Evolutionary conservation across 495 filamentous ascomycete species (phyloP).

Genomic region (Lepidopterella palustris): DNA sequence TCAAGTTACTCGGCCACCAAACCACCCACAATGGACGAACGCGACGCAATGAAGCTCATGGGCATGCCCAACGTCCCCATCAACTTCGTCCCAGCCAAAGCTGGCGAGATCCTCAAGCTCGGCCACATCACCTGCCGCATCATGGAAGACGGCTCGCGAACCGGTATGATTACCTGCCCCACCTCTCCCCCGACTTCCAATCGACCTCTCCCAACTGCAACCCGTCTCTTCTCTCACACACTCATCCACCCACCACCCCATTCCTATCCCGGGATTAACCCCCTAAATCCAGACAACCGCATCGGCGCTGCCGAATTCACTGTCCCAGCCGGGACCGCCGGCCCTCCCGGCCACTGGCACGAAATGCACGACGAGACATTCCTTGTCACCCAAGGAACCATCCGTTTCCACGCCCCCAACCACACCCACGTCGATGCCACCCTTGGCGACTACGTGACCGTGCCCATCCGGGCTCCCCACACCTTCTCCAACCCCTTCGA

Average conservation of each 20-base stretch:
- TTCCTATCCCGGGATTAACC: neutral
- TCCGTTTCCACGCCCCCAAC: conserved; percentile 42
- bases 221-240: neutral
- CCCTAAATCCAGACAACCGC: conserved; percentile 38
- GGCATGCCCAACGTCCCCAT: conserved; percentile 34
- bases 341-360: conserved; percentile 44
- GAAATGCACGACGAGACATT: conserved; percentile 54
- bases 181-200: neutral
- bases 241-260: neutral
- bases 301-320: conserved; percentile 44
- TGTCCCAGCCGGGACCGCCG: conserved; percentile 42
- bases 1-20: neutral
- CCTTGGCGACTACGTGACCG: conserved; percentile 46
- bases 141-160: conserved; percentile 43
- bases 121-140: conserved; percentile 40
- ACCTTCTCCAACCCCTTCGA: conserved; percentile 51
- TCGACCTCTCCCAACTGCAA: neutral
- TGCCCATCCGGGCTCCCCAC: conserved; percentile 46
- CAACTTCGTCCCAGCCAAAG: conserved; percentile 37
- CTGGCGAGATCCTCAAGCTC: conserved; percentile 37
- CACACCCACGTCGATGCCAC: conserved; percentile 41
- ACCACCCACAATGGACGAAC: neutral
- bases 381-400: conserved; percentile 44
- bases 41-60: conserved; percentile 16
- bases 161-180: conserved; percentile 23